Conservation (phyloP, 2,329 filamentous ascomycete species). For the Aspergillus alliaceus region DNA sequence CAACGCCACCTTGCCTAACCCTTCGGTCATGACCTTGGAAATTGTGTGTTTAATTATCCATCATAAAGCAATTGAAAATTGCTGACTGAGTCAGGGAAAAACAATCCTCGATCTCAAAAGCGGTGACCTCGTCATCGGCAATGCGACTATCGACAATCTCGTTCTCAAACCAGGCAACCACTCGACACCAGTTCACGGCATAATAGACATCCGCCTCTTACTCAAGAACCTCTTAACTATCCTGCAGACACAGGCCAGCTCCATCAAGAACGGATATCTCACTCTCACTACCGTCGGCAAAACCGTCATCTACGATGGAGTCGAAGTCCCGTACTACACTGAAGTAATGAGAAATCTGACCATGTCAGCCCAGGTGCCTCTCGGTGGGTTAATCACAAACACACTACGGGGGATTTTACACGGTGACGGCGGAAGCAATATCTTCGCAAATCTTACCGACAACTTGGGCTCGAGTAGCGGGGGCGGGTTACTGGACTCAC, state of each 20-base stretch:
- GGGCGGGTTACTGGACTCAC: slow-evolving; percentile 3
- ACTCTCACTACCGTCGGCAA: slow-evolving; percentile 27
- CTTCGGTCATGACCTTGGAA: slow-evolving; percentile 55
- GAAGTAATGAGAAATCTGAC: slow-evolving; percentile 32
- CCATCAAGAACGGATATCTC: slow-evolving; percentile 29
- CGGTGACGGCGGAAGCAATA: slow-evolving; percentile 13
- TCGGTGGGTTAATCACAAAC: slow-evolving; percentile 29
- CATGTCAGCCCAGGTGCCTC: slow-evolving; percentile 28
- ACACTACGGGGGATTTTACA: slow-evolving; percentile 26
- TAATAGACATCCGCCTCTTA: slow-evolving; percentile 47
- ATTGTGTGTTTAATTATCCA: slow-evolving; percentile 36
- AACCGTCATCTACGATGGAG: slow-evolving; percentile 30
- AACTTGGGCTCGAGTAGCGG: neutral
- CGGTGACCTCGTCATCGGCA: slow-evolving; percentile 50
- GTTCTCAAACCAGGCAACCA: slow-evolving; percentile 56
- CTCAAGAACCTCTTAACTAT: slow-evolving; percentile 26
- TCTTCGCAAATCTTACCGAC: slow-evolving; percentile 14
- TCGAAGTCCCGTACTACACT: slow-evolving; percentile 35
- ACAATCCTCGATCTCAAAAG: slow-evolving; percentile 54
- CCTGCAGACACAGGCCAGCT: slow-evolving; percentile 24
- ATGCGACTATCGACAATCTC: slow-evolving; percentile 50
- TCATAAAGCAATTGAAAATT: neutral
- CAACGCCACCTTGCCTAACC: slow-evolving; percentile 57
- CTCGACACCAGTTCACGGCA: slow-evolving; percentile 48
- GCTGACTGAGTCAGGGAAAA: slow-evolving; percentile 41